Conservation (phyloP, 176 grass and related monocot genomes). For the Carex myosuroides region DNA sequence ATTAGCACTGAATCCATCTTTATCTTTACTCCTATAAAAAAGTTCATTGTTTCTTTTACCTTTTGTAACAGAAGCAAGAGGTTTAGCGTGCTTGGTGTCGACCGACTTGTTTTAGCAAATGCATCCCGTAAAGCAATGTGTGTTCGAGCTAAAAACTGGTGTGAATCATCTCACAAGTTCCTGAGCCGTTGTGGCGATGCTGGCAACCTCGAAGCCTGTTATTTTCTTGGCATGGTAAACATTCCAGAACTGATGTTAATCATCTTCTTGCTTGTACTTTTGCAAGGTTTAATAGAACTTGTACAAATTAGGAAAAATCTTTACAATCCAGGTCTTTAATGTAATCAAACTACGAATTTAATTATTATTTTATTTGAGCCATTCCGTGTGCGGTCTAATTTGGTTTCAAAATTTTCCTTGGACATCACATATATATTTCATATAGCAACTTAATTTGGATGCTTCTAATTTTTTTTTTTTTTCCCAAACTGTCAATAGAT, state of each 20-base stretch:
- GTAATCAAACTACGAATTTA: not conserved
- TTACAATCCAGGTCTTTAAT: not conserved
- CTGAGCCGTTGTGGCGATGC: slow-evolving; percentile 48
- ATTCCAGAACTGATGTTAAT: not conserved
- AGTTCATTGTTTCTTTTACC: not conserved
- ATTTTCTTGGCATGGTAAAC: slow-evolving; percentile 70
- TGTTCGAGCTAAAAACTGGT: slow-evolving; percentile 46
- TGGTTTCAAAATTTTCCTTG: not conserved
- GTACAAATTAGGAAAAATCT: not conserved
- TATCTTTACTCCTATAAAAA: not conserved
- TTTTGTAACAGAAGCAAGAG: slow-evolving; percentile 46
- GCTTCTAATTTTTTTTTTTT: not conserved
- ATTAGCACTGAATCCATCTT: not conserved
- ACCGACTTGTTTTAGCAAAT: slow-evolving; percentile 30
- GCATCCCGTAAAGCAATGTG: slow-evolving; percentile 41
- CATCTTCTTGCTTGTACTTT: not conserved
- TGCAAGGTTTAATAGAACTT: not conserved
- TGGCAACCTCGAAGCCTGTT: slow-evolving; percentile 62
- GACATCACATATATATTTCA: not conserved
- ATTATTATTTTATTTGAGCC: not conserved
- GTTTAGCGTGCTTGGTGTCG: slow-evolving; percentile 34
- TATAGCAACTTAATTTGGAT: not conserved
- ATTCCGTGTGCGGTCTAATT: not conserved
- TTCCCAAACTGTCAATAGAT: slow-evolving; percentile 22
- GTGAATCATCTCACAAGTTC: slow-evolving; percentile 44